phyloP scores from a whole-genome alignment of 176 grass and related monocot species.

The Dendrocalamus sinicus region DNA sequence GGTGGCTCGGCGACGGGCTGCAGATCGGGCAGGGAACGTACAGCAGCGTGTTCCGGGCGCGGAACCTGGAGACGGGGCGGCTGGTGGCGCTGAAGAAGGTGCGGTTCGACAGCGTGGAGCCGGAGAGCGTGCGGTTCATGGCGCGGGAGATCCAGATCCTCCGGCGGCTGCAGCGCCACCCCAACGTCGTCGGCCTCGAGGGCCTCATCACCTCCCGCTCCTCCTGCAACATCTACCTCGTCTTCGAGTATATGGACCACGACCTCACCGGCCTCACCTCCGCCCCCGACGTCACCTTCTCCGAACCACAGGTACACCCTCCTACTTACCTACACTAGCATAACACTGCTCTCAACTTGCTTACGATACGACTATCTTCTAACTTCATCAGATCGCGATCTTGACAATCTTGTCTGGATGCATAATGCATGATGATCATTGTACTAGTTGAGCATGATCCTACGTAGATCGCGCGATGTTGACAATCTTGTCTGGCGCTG shows the following conservation, averaged over 20 bases:
- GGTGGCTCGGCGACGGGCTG: neutral
- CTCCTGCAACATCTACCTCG: slow-evolving; percentile 6
- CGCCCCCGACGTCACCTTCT: slow-evolving; percentile 50
- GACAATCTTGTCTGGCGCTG: neutral
- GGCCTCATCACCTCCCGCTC: slow-evolving; percentile 59
- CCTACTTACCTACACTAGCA: neutral
- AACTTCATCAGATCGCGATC: neutral
- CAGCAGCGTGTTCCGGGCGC: slow-evolving; percentile 63
- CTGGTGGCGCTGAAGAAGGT: slow-evolving; percentile 72
- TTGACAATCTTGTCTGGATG: neutral
- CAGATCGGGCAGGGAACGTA: slow-evolving; percentile 63
- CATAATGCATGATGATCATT: neutral
- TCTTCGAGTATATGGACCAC: too few relatives aligned
- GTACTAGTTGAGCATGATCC: neutral
- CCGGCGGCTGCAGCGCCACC: slow-evolving; percentile 53
- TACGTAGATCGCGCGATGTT: too few relatives aligned
- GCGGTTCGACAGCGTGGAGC: slow-evolving; percentile 67
- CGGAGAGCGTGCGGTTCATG: slow-evolving; percentile 71
- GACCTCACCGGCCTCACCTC: neutral
- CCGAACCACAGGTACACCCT: slow-evolving; percentile 41
- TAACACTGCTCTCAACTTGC: neutral
- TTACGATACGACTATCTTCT: neutral
- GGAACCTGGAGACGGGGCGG: slow-evolving; percentile 41
- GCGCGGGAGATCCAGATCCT: slow-evolving; percentile 59
- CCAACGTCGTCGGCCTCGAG: slow-evolving; percentile 53